These are phyloP conservation scores for Eleusine coracana DNA, from an alignment of 176 grass and related monocot species.

Conservation along the genomic window DNA sequence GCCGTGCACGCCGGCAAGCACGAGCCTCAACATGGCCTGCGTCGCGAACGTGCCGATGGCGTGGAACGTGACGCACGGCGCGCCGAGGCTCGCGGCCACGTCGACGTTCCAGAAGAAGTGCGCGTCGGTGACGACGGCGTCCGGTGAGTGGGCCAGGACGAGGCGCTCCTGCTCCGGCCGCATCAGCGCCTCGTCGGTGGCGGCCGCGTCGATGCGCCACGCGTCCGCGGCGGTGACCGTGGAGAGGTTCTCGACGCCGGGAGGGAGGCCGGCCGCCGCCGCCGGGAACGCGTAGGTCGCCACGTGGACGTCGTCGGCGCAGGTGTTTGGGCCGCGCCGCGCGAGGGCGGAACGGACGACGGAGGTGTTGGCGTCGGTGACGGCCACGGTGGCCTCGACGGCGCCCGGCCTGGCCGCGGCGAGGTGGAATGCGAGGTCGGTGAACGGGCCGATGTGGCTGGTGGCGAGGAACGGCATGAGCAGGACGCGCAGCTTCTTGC, in stretches of 20 bases:
- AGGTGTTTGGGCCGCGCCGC: neutral
- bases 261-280: constrained; percentile 27
- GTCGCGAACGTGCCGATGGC: constrained; percentile 22
- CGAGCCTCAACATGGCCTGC: neutral
- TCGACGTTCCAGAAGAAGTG: constrained; percentile 33
- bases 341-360: constrained; percentile 4
- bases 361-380: constrained; percentile 23
- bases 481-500: constrained; percentile 17
- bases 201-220: neutral
- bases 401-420: neutral
- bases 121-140: constrained; percentile 26
- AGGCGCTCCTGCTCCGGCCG: neutral
- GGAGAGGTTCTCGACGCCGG: constrained; percentile 35
- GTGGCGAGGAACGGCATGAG: constrained; percentile 38
- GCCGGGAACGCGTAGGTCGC: constrained; percentile 34
- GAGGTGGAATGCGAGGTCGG: constrained; percentile 40
- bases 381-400: constrained; percentile 40
- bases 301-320: neutral
- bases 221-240: neutral
- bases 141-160: neutral
- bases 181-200: neutral
- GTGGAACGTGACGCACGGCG: constrained; percentile 21
- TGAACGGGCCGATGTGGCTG: constrained; percentile 35
- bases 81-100: neutral
- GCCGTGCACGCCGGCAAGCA: too few relatives aligned